Percentiles rank a stretch among this genome's conserved stretches.
These are phyloP conservation scores for Verticillium nonalfalfae DNA, from an alignment of 2,329 filamentous ascomycete genomes.

Conservation along the genomic window DNA sequence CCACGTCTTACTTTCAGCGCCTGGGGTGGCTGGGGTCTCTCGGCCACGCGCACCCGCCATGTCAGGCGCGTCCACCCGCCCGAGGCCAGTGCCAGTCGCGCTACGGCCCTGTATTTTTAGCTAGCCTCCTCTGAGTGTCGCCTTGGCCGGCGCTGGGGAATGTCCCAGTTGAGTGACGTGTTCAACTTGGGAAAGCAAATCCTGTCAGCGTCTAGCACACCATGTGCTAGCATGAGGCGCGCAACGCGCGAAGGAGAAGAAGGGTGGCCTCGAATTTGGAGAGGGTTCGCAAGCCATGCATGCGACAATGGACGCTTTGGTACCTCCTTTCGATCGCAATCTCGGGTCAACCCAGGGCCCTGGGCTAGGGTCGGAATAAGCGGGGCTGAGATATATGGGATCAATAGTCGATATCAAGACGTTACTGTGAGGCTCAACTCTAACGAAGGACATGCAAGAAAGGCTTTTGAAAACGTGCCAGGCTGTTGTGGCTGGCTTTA, in stretches of 20 bases:
- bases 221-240: background rate
- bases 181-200: background rate
- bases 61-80: background rate
- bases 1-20: background rate
- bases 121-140: background rate
- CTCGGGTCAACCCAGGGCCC: background rate
- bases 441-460: no score
- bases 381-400: background rate
- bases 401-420: background rate
- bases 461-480: background rate
- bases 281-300: background rate
- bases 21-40: background rate
- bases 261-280: background rate
- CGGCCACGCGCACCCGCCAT: background rate
- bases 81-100: background rate
- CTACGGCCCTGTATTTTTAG: background rate
- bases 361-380: background rate
- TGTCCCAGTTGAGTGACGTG: background rate
- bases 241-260: background rate
- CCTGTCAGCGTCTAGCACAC: background rate
- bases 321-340: background rate
- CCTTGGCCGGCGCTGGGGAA: background rate
- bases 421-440: background rate
- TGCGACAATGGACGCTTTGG: background rate
- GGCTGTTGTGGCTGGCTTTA: background rate